Percentiles rank a stretch among this genome's conserved stretches.
phyloP scores from a whole-genome alignment of 768 basidiomycete species.

The Lactarius deliciosus region DNA sequence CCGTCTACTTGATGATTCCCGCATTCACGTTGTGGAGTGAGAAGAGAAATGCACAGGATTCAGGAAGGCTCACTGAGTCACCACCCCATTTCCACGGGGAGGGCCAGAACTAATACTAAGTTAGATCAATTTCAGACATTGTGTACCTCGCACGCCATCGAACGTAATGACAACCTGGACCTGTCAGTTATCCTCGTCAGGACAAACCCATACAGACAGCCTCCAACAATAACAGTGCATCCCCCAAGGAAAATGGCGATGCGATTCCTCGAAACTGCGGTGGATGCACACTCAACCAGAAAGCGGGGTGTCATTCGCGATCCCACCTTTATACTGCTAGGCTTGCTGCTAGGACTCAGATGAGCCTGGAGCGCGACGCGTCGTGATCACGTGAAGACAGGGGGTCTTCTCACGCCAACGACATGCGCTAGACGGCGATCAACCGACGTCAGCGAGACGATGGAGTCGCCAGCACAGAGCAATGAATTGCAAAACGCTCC shows the following conservation, averaged over 20 bases:
- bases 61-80: neutral
- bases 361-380: neutral
- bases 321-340: too few relatives aligned
- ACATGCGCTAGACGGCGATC: neutral
- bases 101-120: neutral
- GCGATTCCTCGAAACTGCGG: neutral
- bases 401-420: neutral
- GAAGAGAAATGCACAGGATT: neutral
- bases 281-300: neutral
- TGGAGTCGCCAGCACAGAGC: neutral
- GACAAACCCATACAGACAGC: neutral
- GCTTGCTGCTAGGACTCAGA: too few relatives aligned
- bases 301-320: neutral
- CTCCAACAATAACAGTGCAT: too few relatives aligned
- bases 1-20: neutral
- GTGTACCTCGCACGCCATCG: neutral
- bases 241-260: neutral
- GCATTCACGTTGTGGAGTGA: neutral
- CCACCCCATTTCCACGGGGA: too few relatives aligned
- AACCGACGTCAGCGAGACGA: neutral
- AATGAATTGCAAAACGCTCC: neutral
- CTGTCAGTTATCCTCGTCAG: neutral
- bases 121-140: neutral
- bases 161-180: neutral
- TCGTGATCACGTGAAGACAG: neutral